phyloP scores from a whole-genome alignment of 352 stramenopile genomes.

The Globisporangium spinosum region DNA sequence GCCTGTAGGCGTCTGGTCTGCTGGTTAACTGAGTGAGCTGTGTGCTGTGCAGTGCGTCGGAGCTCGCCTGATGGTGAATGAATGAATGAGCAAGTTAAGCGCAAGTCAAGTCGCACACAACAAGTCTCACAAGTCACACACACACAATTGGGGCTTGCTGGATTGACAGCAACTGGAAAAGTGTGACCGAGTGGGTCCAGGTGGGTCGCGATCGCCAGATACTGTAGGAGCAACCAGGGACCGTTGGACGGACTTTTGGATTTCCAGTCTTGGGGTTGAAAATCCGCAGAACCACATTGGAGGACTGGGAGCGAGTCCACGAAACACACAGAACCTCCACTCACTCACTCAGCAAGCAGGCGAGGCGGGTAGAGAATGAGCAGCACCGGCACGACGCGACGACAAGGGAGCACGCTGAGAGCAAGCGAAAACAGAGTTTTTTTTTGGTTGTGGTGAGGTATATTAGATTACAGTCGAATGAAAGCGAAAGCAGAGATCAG shows the following conservation, averaged over 20 bases:
- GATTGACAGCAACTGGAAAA: not conserved
- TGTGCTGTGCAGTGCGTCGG: not conserved
- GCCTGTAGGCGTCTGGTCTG: not conserved
- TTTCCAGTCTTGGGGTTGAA: no score
- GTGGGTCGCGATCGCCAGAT: not conserved
- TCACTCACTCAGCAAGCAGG: not conserved
- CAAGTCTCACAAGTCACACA: not conserved
- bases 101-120: no score
- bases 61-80: not conserved
- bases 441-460: no score
- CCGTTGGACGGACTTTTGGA: not conserved
- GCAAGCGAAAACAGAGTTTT: not conserved
- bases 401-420: not conserved
- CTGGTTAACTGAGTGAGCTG: not conserved
- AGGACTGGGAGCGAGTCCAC: not conserved
- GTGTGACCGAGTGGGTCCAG: not conserved
- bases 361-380: not conserved
- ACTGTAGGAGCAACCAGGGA: not conserved
- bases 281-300: no score
- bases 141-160: not conserved
- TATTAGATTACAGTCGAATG: not conserved
- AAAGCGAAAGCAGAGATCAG: not conserved
- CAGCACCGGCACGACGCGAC: not conserved
- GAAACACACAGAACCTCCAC: not conserved
- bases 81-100: not conserved